Evolutionary conservation across 73 alveolate genomes (phyloP), one percentile per base, ranked within the genome.

Genomic region (Symbiodinium pilosum): DNA sequence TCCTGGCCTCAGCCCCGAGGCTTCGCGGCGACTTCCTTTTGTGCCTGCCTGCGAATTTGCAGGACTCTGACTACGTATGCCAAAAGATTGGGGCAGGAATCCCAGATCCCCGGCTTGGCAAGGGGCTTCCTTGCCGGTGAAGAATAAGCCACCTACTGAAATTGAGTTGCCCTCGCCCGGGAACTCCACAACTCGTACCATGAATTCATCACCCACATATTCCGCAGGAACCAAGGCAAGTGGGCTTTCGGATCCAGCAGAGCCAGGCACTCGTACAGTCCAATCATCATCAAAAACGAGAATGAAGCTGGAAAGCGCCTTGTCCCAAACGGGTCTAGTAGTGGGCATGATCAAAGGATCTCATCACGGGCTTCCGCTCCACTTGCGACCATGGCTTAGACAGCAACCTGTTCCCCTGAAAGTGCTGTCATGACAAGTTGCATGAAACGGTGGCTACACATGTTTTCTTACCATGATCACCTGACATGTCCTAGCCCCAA

Each of bases 261-360:
- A 87, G 86, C 94, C 94, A 21, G 94, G 94, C 85, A 87, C 94
- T 18, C 94, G 94, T 4, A 87, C 94, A 26, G 94, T 87, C 94
- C 94, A 87, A 28, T 87, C 94, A 34, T 87, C 94, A 87, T 87
- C 94, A 47, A 87, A 87, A 18, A 87, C 94, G 42, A 87, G 77
- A 9, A 87, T 87, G 83, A 54, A 87, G 52, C 94, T 87, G 24
- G 94, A 87, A 56, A 87, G 32, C 1, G 94, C 94, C 36, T 83
- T 40, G 86, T 87, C 94, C 94, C 94, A 87, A 28, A 87, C 94
- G 8, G 94, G 94, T 20, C 94, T 12, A 26, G 94, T 87, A 52
- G 94, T 87, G 21, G 94, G 94, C 94, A 87, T 87, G 14, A 47
- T 14, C 21, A 47, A 47, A 47, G 59, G 6, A 47, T 9, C 59